phyloP scores from a whole-genome alignment of 306 rosid genomes.

The Abrus pulchellus region DNA sequence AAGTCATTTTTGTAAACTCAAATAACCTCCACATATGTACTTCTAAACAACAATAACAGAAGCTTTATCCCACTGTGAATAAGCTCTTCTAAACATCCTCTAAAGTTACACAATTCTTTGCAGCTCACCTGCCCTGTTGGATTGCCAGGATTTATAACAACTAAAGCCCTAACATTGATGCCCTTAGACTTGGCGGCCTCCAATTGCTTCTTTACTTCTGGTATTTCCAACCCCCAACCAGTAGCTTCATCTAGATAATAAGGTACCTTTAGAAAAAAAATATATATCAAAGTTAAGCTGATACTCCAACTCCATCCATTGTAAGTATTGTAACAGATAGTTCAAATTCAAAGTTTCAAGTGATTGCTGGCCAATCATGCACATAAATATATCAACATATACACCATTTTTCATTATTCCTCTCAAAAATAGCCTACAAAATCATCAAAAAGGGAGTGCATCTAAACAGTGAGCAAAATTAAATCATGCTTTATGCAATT shows the following conservation, averaged over 20 bases:
- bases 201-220: conserved; percentile 79
- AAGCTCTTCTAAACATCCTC: neutral
- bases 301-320: conserved; percentile 19
- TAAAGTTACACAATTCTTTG: conserved; percentile 12
- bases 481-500: conserved; percentile 19
- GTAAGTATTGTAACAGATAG: conserved; percentile 16
- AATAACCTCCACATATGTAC: neutral
- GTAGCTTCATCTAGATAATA: conserved; percentile 85
- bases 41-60: neutral
- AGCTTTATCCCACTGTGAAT: no score
- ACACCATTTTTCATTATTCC: conserved; percentile 20
- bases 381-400: neutral
- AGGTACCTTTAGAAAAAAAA: conserved; percentile 69
- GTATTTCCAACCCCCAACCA: conserved; percentile 88
- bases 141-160: conserved; percentile 95
- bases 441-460: neutral
- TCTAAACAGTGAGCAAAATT: conserved; percentile 2
- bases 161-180: conserved; percentile 86
- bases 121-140: conserved; percentile 93
- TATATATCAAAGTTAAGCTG: conserved; percentile 20
- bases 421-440: conserved; percentile 36
- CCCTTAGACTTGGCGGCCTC: conserved; percentile 84
- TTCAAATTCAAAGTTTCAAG: conserved; percentile 30
- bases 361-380: conserved; percentile 4
- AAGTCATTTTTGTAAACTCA: neutral